Evolutionary conservation across 2,329 filamentous ascomycete genomes (phyloP).

Genomic region (Pyrenophora seminiperda): DNA sequence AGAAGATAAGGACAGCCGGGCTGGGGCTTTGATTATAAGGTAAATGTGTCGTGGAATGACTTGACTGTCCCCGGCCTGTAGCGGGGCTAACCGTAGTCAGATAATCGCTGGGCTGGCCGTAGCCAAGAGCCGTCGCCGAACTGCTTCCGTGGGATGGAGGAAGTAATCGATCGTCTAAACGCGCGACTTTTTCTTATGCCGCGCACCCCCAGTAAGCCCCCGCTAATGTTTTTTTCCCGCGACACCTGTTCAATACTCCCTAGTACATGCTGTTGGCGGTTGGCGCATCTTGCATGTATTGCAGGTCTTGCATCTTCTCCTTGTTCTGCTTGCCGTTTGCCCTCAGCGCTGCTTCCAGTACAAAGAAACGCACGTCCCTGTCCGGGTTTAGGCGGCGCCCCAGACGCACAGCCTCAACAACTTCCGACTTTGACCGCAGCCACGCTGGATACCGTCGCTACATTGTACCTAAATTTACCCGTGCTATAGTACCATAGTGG

Average conservation of each 20-base stretch:
- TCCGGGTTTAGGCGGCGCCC: conserved; percentile 34
- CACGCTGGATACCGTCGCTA: conserved; percentile 42
- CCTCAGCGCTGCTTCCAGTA: conserved; percentile 7
- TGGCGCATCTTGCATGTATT: not conserved
- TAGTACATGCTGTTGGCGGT: not conserved
- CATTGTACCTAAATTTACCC: conserved; percentile 38
- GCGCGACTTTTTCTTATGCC: conserved; percentile 6
- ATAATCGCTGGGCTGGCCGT: conserved; percentile 36
- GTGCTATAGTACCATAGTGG: conserved; percentile 7
- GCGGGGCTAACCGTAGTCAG: conserved; percentile 35
- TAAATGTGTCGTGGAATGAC: conserved; percentile 20
- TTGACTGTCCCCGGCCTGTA: conserved; percentile 39
- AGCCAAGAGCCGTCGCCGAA: conserved; percentile 46
- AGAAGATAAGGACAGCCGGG: conserved; percentile 31
- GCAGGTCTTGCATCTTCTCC: too few species aligned
- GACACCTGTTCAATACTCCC: conserved; percentile 16
- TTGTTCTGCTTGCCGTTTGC: conserved; percentile 8
- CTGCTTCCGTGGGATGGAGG: conserved; percentile 48
- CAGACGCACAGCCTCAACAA: conserved; percentile 33
- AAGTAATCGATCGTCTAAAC: conserved; percentile 30
- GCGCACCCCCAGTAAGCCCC: conserved; percentile 17
- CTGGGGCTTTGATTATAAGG: conserved; percentile 39
- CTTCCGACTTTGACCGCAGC: conserved; percentile 45
- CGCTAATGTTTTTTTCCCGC: conserved; percentile 29
- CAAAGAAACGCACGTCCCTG: conserved; percentile 1